Evolutionary conservation across 1,284 basidiomycete genomes (phyloP).

Genomic region (Trametes sp.): DNA sequence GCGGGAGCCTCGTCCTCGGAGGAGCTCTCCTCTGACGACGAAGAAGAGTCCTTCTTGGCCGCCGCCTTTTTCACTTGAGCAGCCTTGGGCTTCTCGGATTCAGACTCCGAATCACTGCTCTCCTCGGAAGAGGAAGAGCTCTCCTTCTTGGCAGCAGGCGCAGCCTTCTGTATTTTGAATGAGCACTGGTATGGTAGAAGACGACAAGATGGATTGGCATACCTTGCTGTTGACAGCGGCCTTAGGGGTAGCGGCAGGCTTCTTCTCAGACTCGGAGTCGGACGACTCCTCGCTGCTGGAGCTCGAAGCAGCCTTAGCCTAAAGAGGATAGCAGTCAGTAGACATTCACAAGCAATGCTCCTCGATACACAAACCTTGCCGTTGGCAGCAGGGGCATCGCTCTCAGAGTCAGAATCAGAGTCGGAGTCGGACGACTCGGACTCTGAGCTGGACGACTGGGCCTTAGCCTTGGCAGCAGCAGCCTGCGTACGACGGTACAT

Average conservation of each 20-base stretch:
- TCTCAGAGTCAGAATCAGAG: constrained; percentile 24
- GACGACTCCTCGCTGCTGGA: constrained; percentile 45
- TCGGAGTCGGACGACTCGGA: too few relatives aligned
- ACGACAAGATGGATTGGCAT: constrained; percentile 6
- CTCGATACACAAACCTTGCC: constrained; percentile 22
- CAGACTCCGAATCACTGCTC: constrained; percentile 37
- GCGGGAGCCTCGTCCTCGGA: constrained; percentile 42
- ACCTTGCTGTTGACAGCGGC: constrained; percentile 36
- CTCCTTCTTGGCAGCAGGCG: constrained; percentile 10
- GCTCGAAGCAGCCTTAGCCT: constrained; percentile 26
- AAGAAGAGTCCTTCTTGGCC: constrained; percentile 36
- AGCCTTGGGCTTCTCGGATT: constrained; percentile 49
- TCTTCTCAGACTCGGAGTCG: constrained; percentile 38
- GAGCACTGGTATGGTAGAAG: too few relatives aligned
- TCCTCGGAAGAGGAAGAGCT: constrained; percentile 28
- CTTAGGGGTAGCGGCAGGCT: constrained; percentile 31
- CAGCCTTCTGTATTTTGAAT: constrained; percentile 27
- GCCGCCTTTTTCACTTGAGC: constrained; percentile 43
- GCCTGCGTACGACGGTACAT: not conserved
- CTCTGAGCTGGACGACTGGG: constrained; percentile 32
- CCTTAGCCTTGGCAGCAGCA: constrained; percentile 12
- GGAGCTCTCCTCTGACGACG: constrained; percentile 29
- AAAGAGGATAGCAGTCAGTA: not conserved
- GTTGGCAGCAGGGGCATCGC: constrained; percentile 24
- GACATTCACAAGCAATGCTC: not conserved